These are phyloP conservation scores for Apiospora rasikravindrae DNA, from an alignment of 2,329 filamentous ascomycete genomes.

Conservation along the genomic window DNA sequence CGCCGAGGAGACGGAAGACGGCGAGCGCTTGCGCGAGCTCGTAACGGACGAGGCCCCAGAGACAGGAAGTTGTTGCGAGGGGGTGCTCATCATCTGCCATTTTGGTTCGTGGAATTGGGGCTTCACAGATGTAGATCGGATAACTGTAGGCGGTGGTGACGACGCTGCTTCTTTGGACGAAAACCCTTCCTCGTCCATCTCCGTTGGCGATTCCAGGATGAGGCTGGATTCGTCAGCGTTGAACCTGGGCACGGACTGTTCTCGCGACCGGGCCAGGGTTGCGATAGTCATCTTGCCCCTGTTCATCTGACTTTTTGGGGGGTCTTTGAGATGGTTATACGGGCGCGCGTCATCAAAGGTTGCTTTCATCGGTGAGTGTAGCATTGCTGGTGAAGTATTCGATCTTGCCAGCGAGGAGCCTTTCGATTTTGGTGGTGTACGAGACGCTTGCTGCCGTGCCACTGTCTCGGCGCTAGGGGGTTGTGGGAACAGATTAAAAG, in stretches of 20 bases:
- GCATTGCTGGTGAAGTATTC: slow-evolving; percentile 58
- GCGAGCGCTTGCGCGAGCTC: slow-evolving; percentile 39
- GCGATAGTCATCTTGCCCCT: slow-evolving; percentile 33
- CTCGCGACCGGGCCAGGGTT: slow-evolving; percentile 28
- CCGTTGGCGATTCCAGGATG: slow-evolving; percentile 49
- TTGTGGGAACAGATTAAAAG: slow-evolving; percentile 52
- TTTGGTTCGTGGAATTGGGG: slow-evolving; percentile 48
- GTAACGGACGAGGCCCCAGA: slow-evolving; percentile 35
- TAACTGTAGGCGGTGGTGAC: slow-evolving; percentile 16
- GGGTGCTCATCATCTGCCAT: slow-evolving; percentile 54
- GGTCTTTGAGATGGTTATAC: slow-evolving; percentile 29
- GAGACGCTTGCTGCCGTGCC: slow-evolving; percentile 14
- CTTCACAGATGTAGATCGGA: slow-evolving; percentile 38
- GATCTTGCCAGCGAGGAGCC: slow-evolving; percentile 43
- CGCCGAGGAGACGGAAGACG: slow-evolving; percentile 41
- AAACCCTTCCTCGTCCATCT: slow-evolving; percentile 28
- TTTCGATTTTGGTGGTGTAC: background rate
- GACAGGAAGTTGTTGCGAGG: slow-evolving; percentile 40
- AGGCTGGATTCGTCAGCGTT: slow-evolving; percentile 43
- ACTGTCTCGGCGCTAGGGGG: slow-evolving; percentile 33
- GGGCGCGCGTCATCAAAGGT: slow-evolving; percentile 37
- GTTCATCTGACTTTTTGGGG: slow-evolving; percentile 27
- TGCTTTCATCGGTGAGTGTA: slow-evolving; percentile 49
- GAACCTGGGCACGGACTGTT: slow-evolving; percentile 33
- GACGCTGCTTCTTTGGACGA: background rate